Percentiles rank a stretch among this genome's conserved stretches.
Conservation (phyloP, 805 yeast species). For the Ogataea minuta region DNA sequence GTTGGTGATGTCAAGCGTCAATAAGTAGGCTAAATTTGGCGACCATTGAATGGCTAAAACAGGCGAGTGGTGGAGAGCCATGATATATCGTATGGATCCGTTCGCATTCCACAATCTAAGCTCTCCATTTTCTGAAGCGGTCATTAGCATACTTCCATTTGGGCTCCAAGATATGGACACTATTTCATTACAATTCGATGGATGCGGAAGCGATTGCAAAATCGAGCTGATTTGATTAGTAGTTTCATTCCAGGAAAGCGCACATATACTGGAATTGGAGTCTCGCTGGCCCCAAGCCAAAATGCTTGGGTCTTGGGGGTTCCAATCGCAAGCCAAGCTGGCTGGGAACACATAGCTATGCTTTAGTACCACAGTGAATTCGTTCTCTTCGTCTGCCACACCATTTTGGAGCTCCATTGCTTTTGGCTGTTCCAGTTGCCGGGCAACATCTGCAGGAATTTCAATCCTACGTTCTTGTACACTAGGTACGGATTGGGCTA, state of each 20-base stretch:
- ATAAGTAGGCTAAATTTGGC: conserved; percentile 46
- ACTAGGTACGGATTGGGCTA: conserved; percentile 25
- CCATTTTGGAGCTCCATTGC: background rate
- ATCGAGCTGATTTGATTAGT: conserved; percentile 16
- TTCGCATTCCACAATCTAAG: conserved; percentile 74
- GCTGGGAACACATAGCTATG: conserved; percentile 41
- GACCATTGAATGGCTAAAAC: conserved; percentile 63
- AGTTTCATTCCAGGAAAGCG: conserved; percentile 19
- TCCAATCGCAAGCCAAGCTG: conserved; percentile 53
- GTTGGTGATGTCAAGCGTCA: conserved; percentile 59
- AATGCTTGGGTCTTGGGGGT: conserved; percentile 44
- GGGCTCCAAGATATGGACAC: conserved; percentile 59
- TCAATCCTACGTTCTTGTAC: conserved; percentile 12
- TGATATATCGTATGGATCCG: conserved; percentile 59
- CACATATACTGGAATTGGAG: conserved; percentile 27
- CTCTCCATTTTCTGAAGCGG: conserved; percentile 70
- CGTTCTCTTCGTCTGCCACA: conserved; percentile 12
- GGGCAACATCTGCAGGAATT: background rate
- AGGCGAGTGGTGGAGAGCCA: conserved; percentile 53
- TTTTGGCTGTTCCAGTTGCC: background rate
- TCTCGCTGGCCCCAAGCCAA: conserved; percentile 54
- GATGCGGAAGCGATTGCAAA: conserved; percentile 22
- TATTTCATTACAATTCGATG: conserved; percentile 26
- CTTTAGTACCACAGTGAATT: conserved; percentile 38
- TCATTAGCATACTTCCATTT: conserved; percentile 57